Evolutionary conservation across 169 alveolate species (phyloP), one percentile per base, ranked within the genome.

Genomic region (Fabrea salina): DNA sequence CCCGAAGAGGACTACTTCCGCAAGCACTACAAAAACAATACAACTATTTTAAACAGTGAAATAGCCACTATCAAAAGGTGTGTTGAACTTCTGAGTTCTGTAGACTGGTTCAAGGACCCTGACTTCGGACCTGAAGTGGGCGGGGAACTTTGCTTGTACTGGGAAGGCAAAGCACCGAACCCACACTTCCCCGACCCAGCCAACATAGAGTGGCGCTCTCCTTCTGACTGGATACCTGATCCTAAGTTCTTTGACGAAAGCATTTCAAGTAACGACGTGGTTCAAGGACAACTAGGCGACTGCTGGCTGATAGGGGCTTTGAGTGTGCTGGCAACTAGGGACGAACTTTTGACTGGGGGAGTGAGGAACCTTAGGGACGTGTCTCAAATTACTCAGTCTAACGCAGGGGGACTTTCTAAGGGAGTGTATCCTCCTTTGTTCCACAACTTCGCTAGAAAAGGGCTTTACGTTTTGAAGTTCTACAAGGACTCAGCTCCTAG

Each of bases 381-480:
- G 30, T 78, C 59, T 72, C 82, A 86, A 68, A 78, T 89, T 61
- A 84, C 80, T 30, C 86, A 86, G 0, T 61, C 82, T 67, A 61
- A 59, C 44, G 56, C 54, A 16, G 13, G 27, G 1, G 75, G 75
- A 4, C 37, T 94, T 75, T 71, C 88, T 3, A 67, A 82, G 25
- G 97, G 97, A 32, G 93, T 94, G 0, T 94, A 94, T 81, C 96
- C 97, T 57, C 97, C 97, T 7, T 80, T 92, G 47, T 94, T 94
- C 80, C 93, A 89, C 37, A 64, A 70, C 54, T 90, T 88, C 51
- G 59, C 92, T 44, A 87, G 86, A 85, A 83, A 86, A 47, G 95
- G 95, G 0, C 70, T 94, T n/a, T 94, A 89, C 77, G 92, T 92
- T 13, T 76, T 91, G 39, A 90, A 92, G 77, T 91, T 94, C 84